Base-by-base conservation (phyloP, 2,329 filamentous ascomycete genomes). In the Fusarium anthophilum region DNA sequence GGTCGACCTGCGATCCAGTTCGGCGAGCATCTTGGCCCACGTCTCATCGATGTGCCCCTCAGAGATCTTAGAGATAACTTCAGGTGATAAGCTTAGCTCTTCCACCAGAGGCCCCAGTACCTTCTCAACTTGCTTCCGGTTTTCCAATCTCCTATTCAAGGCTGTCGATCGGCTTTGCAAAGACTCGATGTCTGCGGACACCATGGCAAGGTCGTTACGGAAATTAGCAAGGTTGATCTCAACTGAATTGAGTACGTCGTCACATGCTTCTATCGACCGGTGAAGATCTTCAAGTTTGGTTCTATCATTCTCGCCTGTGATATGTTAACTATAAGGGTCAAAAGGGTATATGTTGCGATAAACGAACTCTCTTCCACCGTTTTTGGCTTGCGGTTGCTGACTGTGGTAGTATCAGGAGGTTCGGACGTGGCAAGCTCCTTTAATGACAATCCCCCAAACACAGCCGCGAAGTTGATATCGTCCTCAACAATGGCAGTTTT, bases 101-200 rank as follows among this genome's bases (percentile, higher is more conserved):
- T 99, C 96, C 3, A 99, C 94, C 35, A 97, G 89, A 2, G 96
- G 95, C 0, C 93, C 94, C 35, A 99, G 86, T 4, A 94, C 88
- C 81, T 94, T 95, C 83, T 98, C 96, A 9, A 98, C 94, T 22
- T 93, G 91, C 80, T 93, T 95, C 41, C 97, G 90, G 79, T 98
- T 98, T 75, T 97, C 93, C 37, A 99, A 86, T 78, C 95, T 92
- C 41, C 93, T 91, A 77, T 94, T 98, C 67, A 99, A 84, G 13
- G 92, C 91, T 17, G 92, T 89, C 0, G 96, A 99, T 53, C 96
- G 91, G 58, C 92, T 91, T 83, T 99, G 96, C 45, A 99, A 85
- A 5, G 92, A 95, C 83, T 99, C 96, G 58, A 99, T 99, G 81
- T 99, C 96, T 12, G 95, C 92, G 4, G 96, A 98, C 18, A 99